These are phyloP conservation scores for Spergularia bocconei DNA, from an alignment of 148 eudicot species.

Conservation along the genomic window DNA sequence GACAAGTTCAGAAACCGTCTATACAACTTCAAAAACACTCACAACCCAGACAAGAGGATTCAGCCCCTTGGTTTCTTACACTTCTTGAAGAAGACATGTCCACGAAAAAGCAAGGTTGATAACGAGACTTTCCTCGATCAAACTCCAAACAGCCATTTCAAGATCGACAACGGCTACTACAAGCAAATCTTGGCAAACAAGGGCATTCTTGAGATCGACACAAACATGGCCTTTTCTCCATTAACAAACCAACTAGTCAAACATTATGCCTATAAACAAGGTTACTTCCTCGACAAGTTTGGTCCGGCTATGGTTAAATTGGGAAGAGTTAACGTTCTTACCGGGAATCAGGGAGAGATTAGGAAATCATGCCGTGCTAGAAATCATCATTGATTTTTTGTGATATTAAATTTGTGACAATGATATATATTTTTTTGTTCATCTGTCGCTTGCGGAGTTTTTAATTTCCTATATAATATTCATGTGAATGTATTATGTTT, in stretches of 20 bases:
- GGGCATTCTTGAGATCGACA: constrained; percentile 52
- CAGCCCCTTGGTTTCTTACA: constrained; percentile 18
- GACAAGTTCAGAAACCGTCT: constrained; percentile 38
- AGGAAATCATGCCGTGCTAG: constrained; percentile 36
- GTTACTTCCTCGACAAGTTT: constrained; percentile 33
- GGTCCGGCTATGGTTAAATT: constrained; percentile 54
- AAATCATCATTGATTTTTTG: constrained; percentile 9
- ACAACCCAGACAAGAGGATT: constrained; percentile 41
- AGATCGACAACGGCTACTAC: constrained; percentile 47
- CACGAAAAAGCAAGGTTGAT: constrained; percentile 18
- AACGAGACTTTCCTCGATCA: constrained; percentile 41
- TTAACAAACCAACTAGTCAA: constrained; percentile 33
- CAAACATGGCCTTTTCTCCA: constrained; percentile 39
- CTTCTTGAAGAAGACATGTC: constrained; percentile 30
- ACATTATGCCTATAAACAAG: constrained; percentile 18
- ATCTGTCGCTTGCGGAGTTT: too few species aligned
- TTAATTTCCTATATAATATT: too few species aligned
- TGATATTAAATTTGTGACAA: too few species aligned
- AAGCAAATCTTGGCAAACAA: constrained; percentile 25
- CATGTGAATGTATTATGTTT: too few species aligned
- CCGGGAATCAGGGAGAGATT: constrained; percentile 48
- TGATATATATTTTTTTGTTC: too few species aligned
- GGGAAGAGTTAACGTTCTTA: constrained; percentile 41
- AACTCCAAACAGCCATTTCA: constrained; percentile 22
- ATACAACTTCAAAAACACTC: constrained; percentile 39